Conservation (phyloP, 2,329 filamentous ascomycete genomes). For the Microcera coccophila region DNA sequence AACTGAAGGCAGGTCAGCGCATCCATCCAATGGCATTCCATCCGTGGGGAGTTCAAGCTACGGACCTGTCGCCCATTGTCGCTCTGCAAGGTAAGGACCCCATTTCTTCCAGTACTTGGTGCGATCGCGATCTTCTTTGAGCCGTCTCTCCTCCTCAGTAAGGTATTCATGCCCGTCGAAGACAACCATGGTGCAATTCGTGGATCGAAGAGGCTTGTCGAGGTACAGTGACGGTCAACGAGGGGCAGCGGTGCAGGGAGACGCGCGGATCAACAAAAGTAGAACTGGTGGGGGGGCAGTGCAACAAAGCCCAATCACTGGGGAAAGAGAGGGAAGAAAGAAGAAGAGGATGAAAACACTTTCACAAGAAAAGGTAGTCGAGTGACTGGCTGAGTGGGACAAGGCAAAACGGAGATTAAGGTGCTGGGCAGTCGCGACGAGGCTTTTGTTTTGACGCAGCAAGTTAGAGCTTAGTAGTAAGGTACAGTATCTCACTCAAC, state of each 20-base stretch:
- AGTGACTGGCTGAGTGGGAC: conserved; percentile 25
- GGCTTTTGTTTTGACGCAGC: too few species aligned
- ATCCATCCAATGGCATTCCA: conserved; percentile 6
- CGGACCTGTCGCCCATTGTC: conserved; percentile 91
- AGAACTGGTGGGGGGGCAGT: conserved; percentile 5
- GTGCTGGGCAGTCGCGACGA: too few species aligned
- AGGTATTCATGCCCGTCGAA: conserved; percentile 84
- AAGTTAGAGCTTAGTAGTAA: too few species aligned
- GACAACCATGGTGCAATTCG: conserved; percentile 76
- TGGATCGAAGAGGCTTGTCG: neutral
- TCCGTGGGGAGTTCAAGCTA: conserved; percentile 8
- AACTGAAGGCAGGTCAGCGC: conserved; percentile 44
- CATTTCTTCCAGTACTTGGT: conserved; percentile 97
- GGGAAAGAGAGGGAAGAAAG: conserved; percentile 3
- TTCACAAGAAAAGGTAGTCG: conserved; percentile 16
- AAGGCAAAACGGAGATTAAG: conserved; percentile 17
- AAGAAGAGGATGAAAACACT: conserved; percentile 8
- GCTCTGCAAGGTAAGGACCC: conserved; percentile 89
- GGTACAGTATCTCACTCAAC: neutral
- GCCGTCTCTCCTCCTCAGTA: conserved; percentile 83
- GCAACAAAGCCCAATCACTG: too few species aligned
- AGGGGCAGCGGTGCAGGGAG: neutral
- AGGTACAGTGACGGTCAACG: conserved; percentile 9
- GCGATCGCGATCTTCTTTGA: conserved; percentile 79
- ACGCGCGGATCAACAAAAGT: neutral